A percentile compares a stretch with the other conserved stretches of the same genome.
phyloP scores from a whole-genome alignment of 768 basidiomycete genomes.

The Coprinopsis strossmayeri region DNA sequence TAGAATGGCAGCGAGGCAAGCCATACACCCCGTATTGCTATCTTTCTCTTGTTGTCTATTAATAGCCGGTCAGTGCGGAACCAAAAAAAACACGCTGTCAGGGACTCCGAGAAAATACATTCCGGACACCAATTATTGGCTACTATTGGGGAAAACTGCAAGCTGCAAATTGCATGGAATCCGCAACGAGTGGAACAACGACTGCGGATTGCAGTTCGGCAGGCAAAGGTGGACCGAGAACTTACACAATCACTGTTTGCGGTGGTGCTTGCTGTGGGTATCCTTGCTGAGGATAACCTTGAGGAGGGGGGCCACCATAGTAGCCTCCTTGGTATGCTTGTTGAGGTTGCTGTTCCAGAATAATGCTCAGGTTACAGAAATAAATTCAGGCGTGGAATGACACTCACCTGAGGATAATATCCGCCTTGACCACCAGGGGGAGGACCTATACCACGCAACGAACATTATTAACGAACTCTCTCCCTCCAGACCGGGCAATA shows the following conservation, averaged over 20 bases:
- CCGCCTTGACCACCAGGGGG: conserved; percentile 60
- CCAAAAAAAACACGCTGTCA: too few species aligned
- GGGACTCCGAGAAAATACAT: too few species aligned
- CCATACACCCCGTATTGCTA: conserved; percentile 35
- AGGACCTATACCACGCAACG: conserved; percentile 27
- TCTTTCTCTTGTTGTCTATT: conserved; percentile 33
- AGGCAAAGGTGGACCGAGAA: conserved; percentile 11
- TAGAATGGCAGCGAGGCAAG: conserved; percentile 58
- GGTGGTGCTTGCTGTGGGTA: conserved; percentile 51
- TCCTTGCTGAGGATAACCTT: conserved; percentile 27
- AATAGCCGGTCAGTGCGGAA: neutral
- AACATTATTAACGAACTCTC: conserved; percentile 5
- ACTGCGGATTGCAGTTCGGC: neutral
- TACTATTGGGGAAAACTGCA: too few species aligned
- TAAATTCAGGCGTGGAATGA: too few species aligned
- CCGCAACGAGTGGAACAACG: neutral
- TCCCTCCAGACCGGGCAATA: neutral
- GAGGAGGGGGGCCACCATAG: conserved; percentile 31
- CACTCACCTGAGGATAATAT: conserved; percentile 54
- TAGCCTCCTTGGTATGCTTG: conserved; percentile 57
- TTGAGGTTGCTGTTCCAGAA: conserved; percentile 61
- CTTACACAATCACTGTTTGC: conserved; percentile 78
- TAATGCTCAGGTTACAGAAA: too few species aligned
- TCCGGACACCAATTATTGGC: too few species aligned
- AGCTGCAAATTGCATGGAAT: too few species aligned